Evolutionary conservation across 495 filamentous ascomycete genomes (phyloP), one percentile per base, ranked within the genome.

Genomic region (Staphylotrichum longicolle): DNA sequence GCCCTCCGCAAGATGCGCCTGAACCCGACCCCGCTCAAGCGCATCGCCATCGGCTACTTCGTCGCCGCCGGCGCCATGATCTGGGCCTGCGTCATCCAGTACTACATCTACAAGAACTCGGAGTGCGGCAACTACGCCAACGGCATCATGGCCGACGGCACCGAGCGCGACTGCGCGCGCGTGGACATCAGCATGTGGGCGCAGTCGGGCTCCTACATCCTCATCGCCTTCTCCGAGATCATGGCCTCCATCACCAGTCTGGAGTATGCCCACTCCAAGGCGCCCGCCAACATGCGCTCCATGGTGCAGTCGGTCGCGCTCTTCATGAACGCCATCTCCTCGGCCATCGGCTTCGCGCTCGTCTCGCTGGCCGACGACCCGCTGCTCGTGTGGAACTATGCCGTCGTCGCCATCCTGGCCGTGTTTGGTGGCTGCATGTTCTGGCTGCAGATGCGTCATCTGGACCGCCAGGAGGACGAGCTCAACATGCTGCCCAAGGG

Each of bases 201-300:
- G 0, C 88, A 91, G 68, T 80, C 83, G 9, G 74, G 81, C 7
- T 75, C 82, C 4, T 91, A 91, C 70, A 68, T 89, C 32, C 74
- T 91, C 11, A 84, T 88, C 57, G 88, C 81, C 61, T 75, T 90
- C n/a, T 85, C 85, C n/a, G 88, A 90, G 73, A 88, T 90, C 62
- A 80, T 90, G 62, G 86, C 86, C 0, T 85, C 80, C 52, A 81
- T 89, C 65, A 87, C 85, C 12, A 79, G 74, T 1, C 77, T 88
- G 6, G 85, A 88, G 69, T 82, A 92, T 61, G 90, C 89, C 5
- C 91, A 85, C 70, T 88, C 85, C 66, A 91, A 93, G 74, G 89
- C 90, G 1, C 90, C 90, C 7, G 80, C 77, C 62, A 90, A 87
- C 72, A 90, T 93, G 88, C 81, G 87, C 9, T 88, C 85, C 10